Evolutionary conservation across 2,329 filamentous ascomycete species (phyloP).

Genomic region (Phyllosticta citriasiana): DNA sequence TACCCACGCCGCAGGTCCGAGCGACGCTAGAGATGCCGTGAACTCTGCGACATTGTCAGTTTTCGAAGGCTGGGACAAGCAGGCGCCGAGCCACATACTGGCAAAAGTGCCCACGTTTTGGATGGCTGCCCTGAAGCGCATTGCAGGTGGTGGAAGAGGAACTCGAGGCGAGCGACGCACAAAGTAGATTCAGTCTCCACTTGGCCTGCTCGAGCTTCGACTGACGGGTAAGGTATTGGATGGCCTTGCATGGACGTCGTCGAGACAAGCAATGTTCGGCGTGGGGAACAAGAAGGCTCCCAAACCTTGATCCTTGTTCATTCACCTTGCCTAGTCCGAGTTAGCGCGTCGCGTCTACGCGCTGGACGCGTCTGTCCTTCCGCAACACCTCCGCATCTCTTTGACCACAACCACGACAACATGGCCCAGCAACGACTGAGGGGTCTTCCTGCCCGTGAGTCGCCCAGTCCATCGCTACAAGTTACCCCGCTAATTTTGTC

Average conservation of each 20-base stretch:
- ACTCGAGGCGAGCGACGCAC: not conserved
- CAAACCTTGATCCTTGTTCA: not conserved
- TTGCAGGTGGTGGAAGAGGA: conserved; percentile 15
- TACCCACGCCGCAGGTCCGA: conserved; percentile 82
- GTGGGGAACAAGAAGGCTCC: not conserved
- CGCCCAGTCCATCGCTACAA: not conserved
- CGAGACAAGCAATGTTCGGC: not conserved
- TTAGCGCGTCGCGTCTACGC: conserved; percentile 3
- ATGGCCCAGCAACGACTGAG: conserved; percentile 19
- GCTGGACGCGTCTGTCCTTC: not conserved
- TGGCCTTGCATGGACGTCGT: not conserved
- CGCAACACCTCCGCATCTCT: not conserved
- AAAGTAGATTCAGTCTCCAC: not conserved
- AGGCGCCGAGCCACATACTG: conserved; percentile 30
- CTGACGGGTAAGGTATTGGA: not conserved
- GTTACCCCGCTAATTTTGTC: not conserved
- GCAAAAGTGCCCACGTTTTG: conserved; percentile 43
- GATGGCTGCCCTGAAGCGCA: conserved; percentile 46
- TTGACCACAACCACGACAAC: not conserved
- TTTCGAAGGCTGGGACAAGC: not conserved
- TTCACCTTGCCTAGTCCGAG: not conserved
- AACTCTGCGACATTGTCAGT: conserved; percentile 37
- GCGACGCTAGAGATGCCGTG: conserved; percentile 51
- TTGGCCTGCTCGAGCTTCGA: not conserved
- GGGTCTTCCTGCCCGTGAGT: conserved; percentile 25